phyloP scores from a whole-genome alignment of 192 early-diverging fungal species.

The Coemansia sp. region DNA sequence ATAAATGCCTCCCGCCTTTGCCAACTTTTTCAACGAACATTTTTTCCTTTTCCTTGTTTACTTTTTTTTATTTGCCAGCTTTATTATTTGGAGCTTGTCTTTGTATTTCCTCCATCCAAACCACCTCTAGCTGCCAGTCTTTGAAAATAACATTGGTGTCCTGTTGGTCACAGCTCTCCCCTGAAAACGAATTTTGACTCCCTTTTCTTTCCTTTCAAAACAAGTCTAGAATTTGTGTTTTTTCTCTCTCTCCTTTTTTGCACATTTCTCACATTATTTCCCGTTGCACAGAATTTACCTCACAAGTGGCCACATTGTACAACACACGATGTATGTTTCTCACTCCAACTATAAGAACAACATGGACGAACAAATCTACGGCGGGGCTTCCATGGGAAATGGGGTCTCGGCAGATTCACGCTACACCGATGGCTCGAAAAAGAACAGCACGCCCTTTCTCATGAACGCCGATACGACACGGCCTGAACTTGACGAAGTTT shows the following conservation, averaged over 20 bases:
- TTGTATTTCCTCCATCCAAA: background rate
- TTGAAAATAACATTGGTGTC: background rate
- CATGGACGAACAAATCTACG: constrained; percentile 14
- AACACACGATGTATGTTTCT: constrained; percentile 3
- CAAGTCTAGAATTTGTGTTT: background rate
- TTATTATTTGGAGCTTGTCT: background rate
- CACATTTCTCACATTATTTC: background rate
- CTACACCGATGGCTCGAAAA: background rate
- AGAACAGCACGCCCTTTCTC: constrained; percentile 9
- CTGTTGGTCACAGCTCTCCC: background rate
- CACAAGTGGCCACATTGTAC: background rate
- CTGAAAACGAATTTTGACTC: background rate
- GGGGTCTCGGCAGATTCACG: constrained; percentile 34
- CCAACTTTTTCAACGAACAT: too few species aligned
- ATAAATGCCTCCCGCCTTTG: too few species aligned
- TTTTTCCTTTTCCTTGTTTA: constrained; percentile 4
- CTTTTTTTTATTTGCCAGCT: constrained; percentile 3
- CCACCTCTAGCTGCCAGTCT: background rate
- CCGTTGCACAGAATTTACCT: background rate
- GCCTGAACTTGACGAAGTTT: background rate
- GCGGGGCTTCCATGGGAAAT: constrained; percentile 6
- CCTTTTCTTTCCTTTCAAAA: background rate
- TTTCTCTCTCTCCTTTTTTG: background rate
- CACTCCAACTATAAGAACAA: background rate
- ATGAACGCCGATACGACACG: constrained; percentile 6